Percentiles rank a stretch among this genome's conserved stretches.
Conservation (phyloP, 2,329 filamentous ascomycete species). For the Coleophoma crateriformis region DNA sequence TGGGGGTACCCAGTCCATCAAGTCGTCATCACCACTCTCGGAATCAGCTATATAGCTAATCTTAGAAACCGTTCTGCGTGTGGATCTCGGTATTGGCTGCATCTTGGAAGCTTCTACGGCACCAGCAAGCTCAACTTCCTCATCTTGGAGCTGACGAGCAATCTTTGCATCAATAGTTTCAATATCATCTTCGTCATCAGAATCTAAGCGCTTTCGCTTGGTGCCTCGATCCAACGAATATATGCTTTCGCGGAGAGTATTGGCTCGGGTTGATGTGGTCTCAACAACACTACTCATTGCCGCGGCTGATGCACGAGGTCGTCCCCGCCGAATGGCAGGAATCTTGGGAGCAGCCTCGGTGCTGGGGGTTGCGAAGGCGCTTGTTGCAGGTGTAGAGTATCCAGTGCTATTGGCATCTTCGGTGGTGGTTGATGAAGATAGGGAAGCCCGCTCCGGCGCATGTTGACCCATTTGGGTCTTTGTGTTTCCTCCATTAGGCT, state of each 20-base stretch:
- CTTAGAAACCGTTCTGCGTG: constrained; percentile 7
- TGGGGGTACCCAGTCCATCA: constrained; percentile 16
- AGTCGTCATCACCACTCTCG: constrained; percentile 9
- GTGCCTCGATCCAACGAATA: constrained; percentile 36
- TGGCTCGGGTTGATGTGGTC: constrained; percentile 38
- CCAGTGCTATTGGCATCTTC: constrained; percentile 38
- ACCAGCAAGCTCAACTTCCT: constrained; percentile 37
- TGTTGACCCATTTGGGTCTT: constrained; percentile 3
- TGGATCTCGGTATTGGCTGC: constrained; percentile 12
- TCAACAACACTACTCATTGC: constrained; percentile 16
- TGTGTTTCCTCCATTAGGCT: background rate
- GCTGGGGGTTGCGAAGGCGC: constrained; percentile 47
- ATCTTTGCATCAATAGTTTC: constrained; percentile 44
- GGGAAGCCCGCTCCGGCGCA: constrained; percentile 23
- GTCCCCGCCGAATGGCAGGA: constrained; percentile 17
- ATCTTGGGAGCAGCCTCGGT: constrained; percentile 27
- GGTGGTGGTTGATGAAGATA: constrained; percentile 32
- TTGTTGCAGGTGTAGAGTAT: constrained; percentile 59
- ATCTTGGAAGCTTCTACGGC: constrained; percentile 14
- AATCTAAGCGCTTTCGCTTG: constrained; percentile 37
- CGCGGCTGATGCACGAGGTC: constrained; percentile 6
- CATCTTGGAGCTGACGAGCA: constrained; percentile 50
- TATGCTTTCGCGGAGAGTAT: constrained; percentile 41
- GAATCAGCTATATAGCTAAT: constrained; percentile 8
- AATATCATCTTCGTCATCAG: constrained; percentile 31